Evolutionary conservation across 768 basidiomycete species (phyloP).

Genomic region (Mycena floridula): DNA sequence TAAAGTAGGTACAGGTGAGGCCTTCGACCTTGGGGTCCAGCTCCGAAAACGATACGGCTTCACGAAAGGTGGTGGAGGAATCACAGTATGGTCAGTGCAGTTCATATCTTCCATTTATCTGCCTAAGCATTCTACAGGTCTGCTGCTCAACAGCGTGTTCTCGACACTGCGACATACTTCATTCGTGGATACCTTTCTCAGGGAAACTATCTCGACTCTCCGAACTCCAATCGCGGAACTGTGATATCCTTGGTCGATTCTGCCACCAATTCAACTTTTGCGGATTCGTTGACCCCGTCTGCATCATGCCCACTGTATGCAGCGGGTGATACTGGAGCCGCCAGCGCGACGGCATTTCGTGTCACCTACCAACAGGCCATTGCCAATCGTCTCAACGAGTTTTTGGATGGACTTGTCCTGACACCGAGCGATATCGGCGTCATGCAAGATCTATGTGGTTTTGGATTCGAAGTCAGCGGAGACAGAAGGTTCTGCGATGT

Average conservation of each 20-base stretch:
- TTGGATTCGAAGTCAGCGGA: constrained; percentile 28
- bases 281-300: constrained; percentile 36
- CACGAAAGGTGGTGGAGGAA: constrained; percentile 31
- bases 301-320: constrained; percentile 30
- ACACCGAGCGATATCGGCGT: constrained; percentile 28
- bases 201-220: constrained; percentile 29
- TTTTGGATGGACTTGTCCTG: constrained; percentile 28
- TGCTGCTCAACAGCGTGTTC: constrained; percentile 32
- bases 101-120: background rate
- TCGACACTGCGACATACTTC: constrained; percentile 36
- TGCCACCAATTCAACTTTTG: constrained; percentile 31
- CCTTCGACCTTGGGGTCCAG: constrained; percentile 33
- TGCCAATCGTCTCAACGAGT: constrained; percentile 28
- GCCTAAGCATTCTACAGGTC: constrained; percentile 23
- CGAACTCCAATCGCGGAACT: constrained; percentile 25
- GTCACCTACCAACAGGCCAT: constrained; percentile 25
- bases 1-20: too few species aligned
- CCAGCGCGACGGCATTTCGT: constrained; percentile 22
- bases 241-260: constrained; percentile 33
- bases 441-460: constrained; percentile 41
- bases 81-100: constrained; percentile 31
- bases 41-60: constrained; percentile 32
- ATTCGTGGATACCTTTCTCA: constrained; percentile 35
- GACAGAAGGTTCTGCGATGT: constrained; percentile 35
- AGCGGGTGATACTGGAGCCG: constrained; percentile 22